Evolutionary conservation across 1,284 basidiomycete species (phyloP).

Genomic region (Agaricales sp.): DNA sequence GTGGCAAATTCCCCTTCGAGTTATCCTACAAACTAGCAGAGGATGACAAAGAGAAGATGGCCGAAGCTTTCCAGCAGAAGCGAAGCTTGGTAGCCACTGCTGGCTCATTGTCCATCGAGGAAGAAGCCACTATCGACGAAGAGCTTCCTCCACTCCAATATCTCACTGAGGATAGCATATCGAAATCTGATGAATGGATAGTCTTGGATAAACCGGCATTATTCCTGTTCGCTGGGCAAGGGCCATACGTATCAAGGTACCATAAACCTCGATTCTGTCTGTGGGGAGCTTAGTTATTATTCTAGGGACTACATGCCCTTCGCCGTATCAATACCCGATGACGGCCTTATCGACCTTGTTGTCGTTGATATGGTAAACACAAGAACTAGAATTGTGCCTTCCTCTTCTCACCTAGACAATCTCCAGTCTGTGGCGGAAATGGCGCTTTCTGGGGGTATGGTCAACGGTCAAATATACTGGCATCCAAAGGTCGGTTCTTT

Average conservation of each 20-base stretch:
- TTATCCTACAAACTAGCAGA: slow-evolving; percentile 65
- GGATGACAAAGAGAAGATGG: slow-evolving; percentile 68
- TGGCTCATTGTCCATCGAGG: slow-evolving; percentile 10
- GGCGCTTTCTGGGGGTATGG: slow-evolving; percentile 59
- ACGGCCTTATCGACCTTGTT: slow-evolving; percentile 75
- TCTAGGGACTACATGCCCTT: slow-evolving; percentile 77
- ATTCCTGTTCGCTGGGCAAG: slow-evolving; percentile 66
- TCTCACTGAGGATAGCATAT: slow-evolving; percentile 27
- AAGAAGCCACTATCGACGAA: no score
- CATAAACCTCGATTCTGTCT: slow-evolving; percentile 6
- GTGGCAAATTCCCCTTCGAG: slow-evolving; percentile 59
- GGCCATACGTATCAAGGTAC: slow-evolving; percentile 60
- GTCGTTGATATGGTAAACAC: slow-evolving; percentile 61
- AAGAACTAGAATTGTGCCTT: no score
- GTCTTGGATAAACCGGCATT: slow-evolving; percentile 61
- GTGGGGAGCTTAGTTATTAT: no score
- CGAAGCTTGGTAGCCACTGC: no score
- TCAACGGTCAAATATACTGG: slow-evolving; percentile 64
- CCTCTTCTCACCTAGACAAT: slow-evolving; percentile 10
- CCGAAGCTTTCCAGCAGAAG: slow-evolving; percentile 28
- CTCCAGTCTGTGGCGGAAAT: slow-evolving; percentile 41
- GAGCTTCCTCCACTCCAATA: slow-evolving; percentile 33
- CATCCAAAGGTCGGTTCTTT: slow-evolving; percentile 41
- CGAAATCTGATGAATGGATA: slow-evolving; percentile 49
- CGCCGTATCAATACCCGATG: slow-evolving; percentile 69